Conservation (phyloP, 306 rosid species). For the Echinosophora koreensis region DNA sequence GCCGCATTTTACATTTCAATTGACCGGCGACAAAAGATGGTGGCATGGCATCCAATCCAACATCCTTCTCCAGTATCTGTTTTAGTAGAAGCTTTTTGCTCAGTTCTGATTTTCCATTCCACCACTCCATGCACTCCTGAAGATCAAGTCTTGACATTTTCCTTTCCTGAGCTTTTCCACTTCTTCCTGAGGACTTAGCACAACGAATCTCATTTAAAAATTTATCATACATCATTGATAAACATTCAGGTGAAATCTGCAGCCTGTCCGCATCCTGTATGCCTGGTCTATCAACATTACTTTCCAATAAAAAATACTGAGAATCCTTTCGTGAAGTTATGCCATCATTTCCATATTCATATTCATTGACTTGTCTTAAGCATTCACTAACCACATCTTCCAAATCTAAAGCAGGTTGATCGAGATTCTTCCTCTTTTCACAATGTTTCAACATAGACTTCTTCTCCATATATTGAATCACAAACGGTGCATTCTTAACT, state of each 20-base stretch:
- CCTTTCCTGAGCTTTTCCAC: conserved; percentile 42
- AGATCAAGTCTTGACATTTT: conserved; percentile 39
- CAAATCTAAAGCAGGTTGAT: conserved; percentile 56
- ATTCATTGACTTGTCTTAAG: conserved; percentile 49
- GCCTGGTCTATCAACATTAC: conserved; percentile 9
- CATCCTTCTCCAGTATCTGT: conserved; percentile 68
- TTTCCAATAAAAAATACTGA: conserved; percentile 46
- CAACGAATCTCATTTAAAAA: conserved; percentile 47
- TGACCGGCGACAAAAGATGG: conserved; percentile 70
- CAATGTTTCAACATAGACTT: conserved; percentile 62
- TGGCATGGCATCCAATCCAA: conserved; percentile 75
- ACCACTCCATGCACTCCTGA: conserved; percentile 67
- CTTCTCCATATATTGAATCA: conserved; percentile 80
- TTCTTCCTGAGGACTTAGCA: conserved; percentile 45
- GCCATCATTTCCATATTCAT: conserved; percentile 46
- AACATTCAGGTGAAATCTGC: conserved; percentile 71
- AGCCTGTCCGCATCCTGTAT: conserved; percentile 40
- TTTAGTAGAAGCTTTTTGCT: conserved; percentile 73
- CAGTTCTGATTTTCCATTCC: conserved; percentile 82
- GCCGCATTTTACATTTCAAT: conserved; percentile 60
- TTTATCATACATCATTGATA: conserved; percentile 60
- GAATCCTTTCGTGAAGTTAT: conserved; percentile 44
- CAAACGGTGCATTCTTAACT: conserved; percentile 65
- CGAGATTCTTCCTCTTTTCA: conserved; percentile 50
- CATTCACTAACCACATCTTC: conserved; percentile 61